Percentiles rank a stretch among this genome's conserved stretches.
Conservation (phyloP, 2,329 filamentous ascomycete genomes). For the Sarocladium oryzae region DNA sequence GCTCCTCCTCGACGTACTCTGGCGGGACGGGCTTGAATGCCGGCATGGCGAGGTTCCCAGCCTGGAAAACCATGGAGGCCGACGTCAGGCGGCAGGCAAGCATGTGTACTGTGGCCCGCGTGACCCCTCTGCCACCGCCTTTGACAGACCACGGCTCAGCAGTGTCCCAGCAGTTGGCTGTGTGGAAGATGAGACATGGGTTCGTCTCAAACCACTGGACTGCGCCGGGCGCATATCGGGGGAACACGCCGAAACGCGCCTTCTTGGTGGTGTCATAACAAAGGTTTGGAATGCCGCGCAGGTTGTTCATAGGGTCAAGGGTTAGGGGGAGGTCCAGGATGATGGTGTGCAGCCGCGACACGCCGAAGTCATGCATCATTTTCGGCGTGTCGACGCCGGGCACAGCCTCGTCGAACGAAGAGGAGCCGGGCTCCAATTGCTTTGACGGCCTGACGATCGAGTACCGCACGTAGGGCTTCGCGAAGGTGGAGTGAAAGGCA, state of each 20-base stretch:
- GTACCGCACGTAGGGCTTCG: conserved; percentile 61
- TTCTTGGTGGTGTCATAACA: conserved; percentile 50
- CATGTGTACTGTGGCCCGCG: conserved; percentile 44
- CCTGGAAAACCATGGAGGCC: conserved; percentile 56
- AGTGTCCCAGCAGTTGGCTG: conserved; percentile 64
- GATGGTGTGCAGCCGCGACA: conserved; percentile 54
- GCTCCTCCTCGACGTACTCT: conserved; percentile 48
- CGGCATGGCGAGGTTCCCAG: conserved; percentile 55
- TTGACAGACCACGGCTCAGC: conserved; percentile 16
- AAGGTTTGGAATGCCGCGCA: conserved; percentile 49
- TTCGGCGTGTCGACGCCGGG: conserved; percentile 57
- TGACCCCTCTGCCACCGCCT: not conserved
- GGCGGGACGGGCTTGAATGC: conserved; percentile 21
- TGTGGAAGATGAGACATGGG: conserved; percentile 65
- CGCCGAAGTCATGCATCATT: conserved; percentile 74
- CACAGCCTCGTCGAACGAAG: conserved; percentile 45
- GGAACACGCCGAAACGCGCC: conserved; percentile 63
- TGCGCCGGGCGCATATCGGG: conserved; percentile 48
- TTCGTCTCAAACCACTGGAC: conserved; percentile 63
- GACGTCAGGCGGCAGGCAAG: conserved; percentile 62
- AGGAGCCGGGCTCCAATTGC: conserved; percentile 19
- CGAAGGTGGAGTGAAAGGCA: conserved; percentile 60
- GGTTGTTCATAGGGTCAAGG: conserved; percentile 55
- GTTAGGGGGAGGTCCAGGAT: conserved; percentile 65
- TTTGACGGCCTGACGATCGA: conserved; percentile 34